A percentile compares a stretch with the other conserved stretches of the same genome.
Evolutionary conservation across 2,329 filamentous ascomycete genomes (phyloP).

Genomic region (Trichoderma atrobrunneum): DNA sequence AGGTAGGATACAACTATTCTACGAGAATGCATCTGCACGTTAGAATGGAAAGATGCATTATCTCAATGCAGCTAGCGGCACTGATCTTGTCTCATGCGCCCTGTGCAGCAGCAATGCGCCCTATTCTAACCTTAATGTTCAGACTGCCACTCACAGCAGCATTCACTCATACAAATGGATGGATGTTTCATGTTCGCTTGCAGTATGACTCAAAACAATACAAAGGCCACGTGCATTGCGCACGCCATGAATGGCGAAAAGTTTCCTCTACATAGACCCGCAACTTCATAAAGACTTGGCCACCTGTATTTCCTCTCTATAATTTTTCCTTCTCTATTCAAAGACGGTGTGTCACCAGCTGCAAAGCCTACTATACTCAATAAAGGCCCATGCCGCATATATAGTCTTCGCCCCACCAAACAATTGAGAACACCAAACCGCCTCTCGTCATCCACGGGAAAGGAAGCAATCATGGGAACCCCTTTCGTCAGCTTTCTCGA

Average conservation of each 20-base stretch:
- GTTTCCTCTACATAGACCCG: background rate
- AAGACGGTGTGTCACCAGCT: background rate
- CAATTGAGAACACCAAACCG: background rate
- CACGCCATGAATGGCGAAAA: background rate
- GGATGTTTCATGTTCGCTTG: background rate
- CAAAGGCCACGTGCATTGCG: background rate
- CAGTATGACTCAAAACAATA: background rate
- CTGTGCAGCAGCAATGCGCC: background rate
- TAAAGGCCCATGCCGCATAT: background rate
- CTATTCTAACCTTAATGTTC: background rate
- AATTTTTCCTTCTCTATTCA: background rate
- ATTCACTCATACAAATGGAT: background rate
- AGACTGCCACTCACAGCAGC: background rate
- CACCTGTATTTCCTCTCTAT: background rate
- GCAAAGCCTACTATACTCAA: background rate
- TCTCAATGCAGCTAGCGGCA: background rate
- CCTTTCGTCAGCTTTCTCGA: conserved; percentile 49
- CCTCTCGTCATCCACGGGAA: background rate
- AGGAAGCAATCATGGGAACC: conserved; percentile 41
- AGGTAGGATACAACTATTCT: background rate
- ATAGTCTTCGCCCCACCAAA: background rate
- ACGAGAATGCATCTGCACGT: background rate
- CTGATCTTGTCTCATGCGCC: background rate
- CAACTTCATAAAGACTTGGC: background rate
- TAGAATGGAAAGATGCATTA: background rate